Evolutionary conservation across 441 rosid species (phyloP).

Genomic region (Populus trichocarpa): DNA sequence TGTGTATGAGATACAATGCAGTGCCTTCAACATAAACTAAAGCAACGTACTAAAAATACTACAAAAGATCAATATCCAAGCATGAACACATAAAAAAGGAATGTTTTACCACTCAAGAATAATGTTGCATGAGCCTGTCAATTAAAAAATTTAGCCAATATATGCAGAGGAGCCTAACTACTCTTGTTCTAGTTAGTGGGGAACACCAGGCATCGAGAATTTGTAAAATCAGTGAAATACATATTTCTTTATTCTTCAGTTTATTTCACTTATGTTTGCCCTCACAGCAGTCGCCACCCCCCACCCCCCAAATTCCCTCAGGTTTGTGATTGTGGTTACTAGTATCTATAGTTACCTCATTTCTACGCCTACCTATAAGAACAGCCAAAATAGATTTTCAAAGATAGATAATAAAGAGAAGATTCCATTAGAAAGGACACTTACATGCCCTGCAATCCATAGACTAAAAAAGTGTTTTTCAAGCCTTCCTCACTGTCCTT

Average conservation of each 20-base stretch:
- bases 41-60: not conserved
- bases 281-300: not conserved
- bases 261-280: not conserved
- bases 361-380: not conserved
- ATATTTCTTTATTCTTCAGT: not conserved
- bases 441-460: not conserved
- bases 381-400: not conserved
- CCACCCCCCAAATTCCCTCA: not conserved
- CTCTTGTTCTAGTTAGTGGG: not conserved
- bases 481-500: not conserved
- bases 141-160: not conserved
- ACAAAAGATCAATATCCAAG: not conserved
- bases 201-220: not conserved
- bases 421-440: not conserved
- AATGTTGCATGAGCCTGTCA: not conserved
- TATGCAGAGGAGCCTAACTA: not conserved
- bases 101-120: not conserved
- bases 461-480: not conserved
- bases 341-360: not conserved
- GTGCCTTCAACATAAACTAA: not conserved
- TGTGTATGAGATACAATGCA: not conserved
- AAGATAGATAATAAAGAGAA: not conserved
- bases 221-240: not conserved
- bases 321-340: not conserved
- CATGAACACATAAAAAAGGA: not conserved